A percentile compares a stretch with the other conserved stretches of the same genome.
These are phyloP conservation scores for Aureobasidium sp. DNA, from an alignment of 2,329 filamentous ascomycete genomes.

Conservation along the genomic window DNA sequence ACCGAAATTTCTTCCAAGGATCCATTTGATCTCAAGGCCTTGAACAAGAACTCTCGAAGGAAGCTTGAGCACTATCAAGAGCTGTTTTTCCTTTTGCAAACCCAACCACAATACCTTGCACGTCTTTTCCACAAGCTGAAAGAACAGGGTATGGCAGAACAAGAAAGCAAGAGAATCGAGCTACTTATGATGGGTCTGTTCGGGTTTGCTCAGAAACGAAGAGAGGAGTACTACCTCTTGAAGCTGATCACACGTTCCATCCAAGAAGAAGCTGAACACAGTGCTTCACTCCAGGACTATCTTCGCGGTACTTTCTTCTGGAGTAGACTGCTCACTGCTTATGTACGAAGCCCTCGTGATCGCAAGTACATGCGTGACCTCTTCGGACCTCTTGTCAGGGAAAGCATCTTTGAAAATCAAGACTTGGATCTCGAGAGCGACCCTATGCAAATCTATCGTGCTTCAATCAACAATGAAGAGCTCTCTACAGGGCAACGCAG, in stretches of 20 bases:
- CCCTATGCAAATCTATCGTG: constrained; percentile 92
- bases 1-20: constrained; percentile 82
- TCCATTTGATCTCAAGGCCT: constrained; percentile 90
- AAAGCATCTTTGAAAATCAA: constrained; percentile 89
- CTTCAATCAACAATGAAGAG: constrained; percentile 94
- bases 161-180: constrained; percentile 87
- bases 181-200: constrained; percentile 94
- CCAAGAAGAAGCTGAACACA: constrained; percentile 75
- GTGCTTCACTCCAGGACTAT: constrained; percentile 71
- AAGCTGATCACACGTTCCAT: constrained; percentile 80
- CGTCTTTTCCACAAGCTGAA: constrained; percentile 78
- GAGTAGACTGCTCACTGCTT: constrained; percentile 77
- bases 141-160: constrained; percentile 78
- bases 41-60: constrained; percentile 92
- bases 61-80: constrained; percentile 97
- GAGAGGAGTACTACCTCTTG: constrained; percentile 93
- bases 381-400: constrained; percentile 74
- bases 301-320: constrained; percentile 88
- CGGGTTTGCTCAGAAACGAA: constrained; percentile 90
- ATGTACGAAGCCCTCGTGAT: constrained; percentile 84
- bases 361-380: constrained; percentile 86
- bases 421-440: constrained; percentile 91
- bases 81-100: constrained; percentile 94
- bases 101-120: constrained; percentile 89
- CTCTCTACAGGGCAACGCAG: constrained; percentile 82